These are phyloP conservation scores for Drechmeria coniospora DNA, from an alignment of 2,329 filamentous ascomycete genomes.

Conservation along the genomic window DNA sequence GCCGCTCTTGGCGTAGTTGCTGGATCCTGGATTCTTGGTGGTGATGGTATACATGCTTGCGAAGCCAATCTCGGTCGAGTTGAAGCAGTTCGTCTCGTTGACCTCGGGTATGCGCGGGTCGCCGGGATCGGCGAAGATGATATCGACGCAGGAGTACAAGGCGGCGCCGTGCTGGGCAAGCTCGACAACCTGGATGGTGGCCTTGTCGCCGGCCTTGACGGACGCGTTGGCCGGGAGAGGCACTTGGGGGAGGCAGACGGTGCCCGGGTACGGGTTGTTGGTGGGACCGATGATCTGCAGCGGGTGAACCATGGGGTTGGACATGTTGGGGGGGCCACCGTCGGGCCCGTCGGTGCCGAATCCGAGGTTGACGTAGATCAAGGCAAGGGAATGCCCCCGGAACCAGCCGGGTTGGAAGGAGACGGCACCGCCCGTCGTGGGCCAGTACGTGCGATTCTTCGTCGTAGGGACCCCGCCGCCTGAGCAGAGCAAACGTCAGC, in stretches of 20 bases:
- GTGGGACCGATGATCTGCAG: constrained; percentile 73
- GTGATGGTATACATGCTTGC: constrained; percentile 59
- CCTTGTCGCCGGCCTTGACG: constrained; percentile 69
- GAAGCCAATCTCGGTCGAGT: constrained; percentile 64
- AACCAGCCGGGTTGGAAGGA: constrained; percentile 94
- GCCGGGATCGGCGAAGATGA: constrained; percentile 70
- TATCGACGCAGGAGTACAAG: constrained; percentile 87
- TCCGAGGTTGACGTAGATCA: constrained; percentile 85
- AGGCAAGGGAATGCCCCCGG: constrained; percentile 65
- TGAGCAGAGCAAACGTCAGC: constrained; percentile 19
- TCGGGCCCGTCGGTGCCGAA: constrained; percentile 54
- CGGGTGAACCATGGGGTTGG: constrained; percentile 60
- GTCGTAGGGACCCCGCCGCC: constrained; percentile 71
- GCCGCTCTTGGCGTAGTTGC: constrained; percentile 15
- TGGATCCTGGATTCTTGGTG: constrained; percentile 24
- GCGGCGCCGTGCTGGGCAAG: constrained; percentile 69
- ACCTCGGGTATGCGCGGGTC: constrained; percentile 54
- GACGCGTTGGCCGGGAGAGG: constrained; percentile 58
- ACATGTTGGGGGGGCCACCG: constrained; percentile 68
- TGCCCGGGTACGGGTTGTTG: constrained; percentile 74
- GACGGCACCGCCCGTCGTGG: constrained; percentile 71
- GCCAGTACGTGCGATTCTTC: constrained; percentile 83
- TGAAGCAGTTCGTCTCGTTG: constrained; percentile 75
- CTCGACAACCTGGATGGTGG: constrained; percentile 82
- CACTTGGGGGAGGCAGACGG: constrained; percentile 79